Evolutionary conservation across 306 rosid genomes (phyloP), one percentile per base, ranked within the genome.

Genomic region (Hippophae rhamnoides): DNA sequence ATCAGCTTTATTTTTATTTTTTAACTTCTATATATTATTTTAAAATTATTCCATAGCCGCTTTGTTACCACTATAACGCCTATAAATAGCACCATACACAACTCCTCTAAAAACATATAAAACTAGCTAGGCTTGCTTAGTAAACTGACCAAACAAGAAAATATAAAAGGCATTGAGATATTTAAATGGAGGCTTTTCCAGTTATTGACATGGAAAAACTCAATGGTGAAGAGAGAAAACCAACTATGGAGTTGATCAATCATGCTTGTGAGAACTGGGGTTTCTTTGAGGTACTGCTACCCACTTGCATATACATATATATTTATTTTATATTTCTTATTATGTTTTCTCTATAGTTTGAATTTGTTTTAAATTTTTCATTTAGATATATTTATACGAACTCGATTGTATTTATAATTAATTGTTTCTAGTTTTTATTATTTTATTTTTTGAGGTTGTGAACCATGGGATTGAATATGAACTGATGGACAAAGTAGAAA

Each of bases 191-290:
- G 14, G 43, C 68, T 47, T 84, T 93, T 72, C 99, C 99, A 8
- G 70, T 93, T 70, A 59, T 88, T 75, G 83, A 93, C 84, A 62
- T 93, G 89, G 77, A 69, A 52, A 86, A 79, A 41, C 83, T 93
- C 23, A 74, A 79, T 63, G 81, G 90, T 4, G 80, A 84, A 52
- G 80, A 77, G 68, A 86, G 90, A 77, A 72, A 1, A 41, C 10
- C 76, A 49, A 73, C 82, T 74, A 80, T 93, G 99, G 85, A 80
- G 38, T 7, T 23, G 54, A 82, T 93, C 6, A 75, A 85, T 56
- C 90, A 88, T 54, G 99, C 99, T n/a, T 93, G 99, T 63, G 93
- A 82, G 71, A 88, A 85, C 66, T 93, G 99, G 99, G 99, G 99
- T 27, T 93, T 93, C 85, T 82, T 93, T 64, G 97, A 93, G 99